These are phyloP conservation scores for Saprolegnia diclina DNA, from an alignment of 352 stramenopile genomes.

Conservation along the genomic window DNA sequence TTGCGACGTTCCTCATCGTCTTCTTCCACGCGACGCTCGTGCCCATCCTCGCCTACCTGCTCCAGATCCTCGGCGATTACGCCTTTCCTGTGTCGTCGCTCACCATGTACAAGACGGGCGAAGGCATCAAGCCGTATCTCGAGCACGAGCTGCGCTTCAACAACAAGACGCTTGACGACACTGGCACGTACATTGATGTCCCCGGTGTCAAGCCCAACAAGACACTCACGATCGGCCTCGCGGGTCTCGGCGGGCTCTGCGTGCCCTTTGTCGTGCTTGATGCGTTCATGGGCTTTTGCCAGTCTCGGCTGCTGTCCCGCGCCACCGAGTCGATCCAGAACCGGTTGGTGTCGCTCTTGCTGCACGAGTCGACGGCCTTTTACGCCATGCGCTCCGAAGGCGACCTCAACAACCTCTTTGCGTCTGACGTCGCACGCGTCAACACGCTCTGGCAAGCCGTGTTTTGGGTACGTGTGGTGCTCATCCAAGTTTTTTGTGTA, in stretches of 20 bases:
- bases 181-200: slow-evolving; percentile 14
- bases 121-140: neutral
- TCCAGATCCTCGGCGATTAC: slow-evolving; percentile 33
- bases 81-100: slow-evolving; percentile 37
- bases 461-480: slow-evolving; percentile 19
- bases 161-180: slow-evolving; percentile 1
- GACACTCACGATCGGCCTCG: slow-evolving; percentile 49
- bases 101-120: slow-evolving; percentile 7
- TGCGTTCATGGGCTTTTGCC: slow-evolving; percentile 70
- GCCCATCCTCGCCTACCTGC: slow-evolving; percentile 68
- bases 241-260: slow-evolving; percentile 61
- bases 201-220: neutral
- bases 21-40: slow-evolving; percentile 79
- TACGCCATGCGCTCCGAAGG: slow-evolving; percentile 13
- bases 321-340: slow-evolving; percentile 15
- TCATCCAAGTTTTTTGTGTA: neutral
- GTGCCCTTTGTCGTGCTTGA: slow-evolving; percentile 79
- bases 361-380: slow-evolving; percentile 16
- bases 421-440: slow-evolving; percentile 20
- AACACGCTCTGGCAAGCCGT: slow-evolving; percentile 26
- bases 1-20: slow-evolving; percentile 71
- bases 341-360: neutral
- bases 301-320: slow-evolving; percentile 6
- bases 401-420: slow-evolving; percentile 27
- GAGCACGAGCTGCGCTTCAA: neutral